Conservation (phyloP, 2,329 filamentous ascomycete genomes). For the Apiospora koreana region DNA sequence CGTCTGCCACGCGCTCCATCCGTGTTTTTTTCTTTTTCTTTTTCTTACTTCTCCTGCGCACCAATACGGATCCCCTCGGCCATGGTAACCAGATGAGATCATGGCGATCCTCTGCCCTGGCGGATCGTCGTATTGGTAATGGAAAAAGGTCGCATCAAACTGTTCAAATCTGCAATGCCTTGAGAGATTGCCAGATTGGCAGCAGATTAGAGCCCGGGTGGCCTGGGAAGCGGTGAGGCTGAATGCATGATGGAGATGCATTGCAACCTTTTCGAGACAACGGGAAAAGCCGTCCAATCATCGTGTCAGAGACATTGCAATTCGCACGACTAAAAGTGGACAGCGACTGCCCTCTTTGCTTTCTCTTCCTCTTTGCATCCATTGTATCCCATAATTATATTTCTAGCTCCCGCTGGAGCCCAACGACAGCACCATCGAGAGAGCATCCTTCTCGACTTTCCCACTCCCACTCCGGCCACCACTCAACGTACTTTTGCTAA, state of each 20-base stretch:
- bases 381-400: not conserved
- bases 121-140: not conserved
- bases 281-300: not conserved
- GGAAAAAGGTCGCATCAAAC: not conserved
- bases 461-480: not conserved
- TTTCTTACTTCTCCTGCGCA: too few relatives aligned
- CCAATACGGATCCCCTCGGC: not conserved
- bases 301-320: not conserved
- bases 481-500: not conserved
- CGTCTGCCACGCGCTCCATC: not conserved
- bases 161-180: not conserved
- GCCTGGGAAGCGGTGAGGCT: not conserved
- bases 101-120: not conserved
- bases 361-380: not conserved
- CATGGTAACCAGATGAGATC: not conserved
- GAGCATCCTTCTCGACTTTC: not conserved
- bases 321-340: not conserved
- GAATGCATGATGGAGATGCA: not conserved
- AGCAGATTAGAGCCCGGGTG: not conserved
- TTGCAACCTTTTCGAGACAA: constrained; percentile 7
- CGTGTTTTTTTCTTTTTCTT: too few relatives aligned
- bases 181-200: not conserved
- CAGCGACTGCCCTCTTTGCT: not conserved
- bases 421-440: not conserved
- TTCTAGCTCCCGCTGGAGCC: not conserved